phyloP scores from a whole-genome alignment of 495 filamentous ascomycete genomes.

The Glutinoglossum americanum region DNA sequence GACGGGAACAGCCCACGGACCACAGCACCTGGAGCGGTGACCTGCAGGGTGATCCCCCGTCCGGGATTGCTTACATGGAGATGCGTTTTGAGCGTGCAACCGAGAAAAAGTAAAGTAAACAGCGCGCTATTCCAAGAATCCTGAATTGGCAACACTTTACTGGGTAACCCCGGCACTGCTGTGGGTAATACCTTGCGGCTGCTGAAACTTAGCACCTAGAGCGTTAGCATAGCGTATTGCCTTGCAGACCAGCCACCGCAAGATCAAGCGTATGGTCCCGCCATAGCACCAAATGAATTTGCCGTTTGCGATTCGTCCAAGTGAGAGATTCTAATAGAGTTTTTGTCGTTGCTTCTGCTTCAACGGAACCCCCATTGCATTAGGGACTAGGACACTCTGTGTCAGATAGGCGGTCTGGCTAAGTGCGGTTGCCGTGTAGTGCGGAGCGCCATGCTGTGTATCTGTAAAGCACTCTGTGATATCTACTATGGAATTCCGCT shows the following conservation, averaged over 20 bases:
- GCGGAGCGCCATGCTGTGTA: not conserved
- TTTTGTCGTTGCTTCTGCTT: not conserved
- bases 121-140: not conserved
- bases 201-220: not conserved
- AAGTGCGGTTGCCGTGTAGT: not conserved
- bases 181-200: not conserved
- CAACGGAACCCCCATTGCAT: not conserved
- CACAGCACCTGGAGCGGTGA: not conserved
- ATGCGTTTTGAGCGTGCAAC: not conserved
- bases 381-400: not conserved
- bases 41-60: not conserved
- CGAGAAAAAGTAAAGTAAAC: not conserved
- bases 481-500: not conserved
- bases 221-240: not conserved
- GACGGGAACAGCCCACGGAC: constrained; percentile 1
- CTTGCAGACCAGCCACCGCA: not conserved
- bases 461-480: not conserved
- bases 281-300: not conserved
- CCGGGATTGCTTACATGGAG: not conserved
- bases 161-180: not conserved
- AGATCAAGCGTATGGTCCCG: not conserved
- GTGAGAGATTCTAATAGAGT: not conserved
- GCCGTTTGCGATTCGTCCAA: not conserved
- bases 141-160: not conserved
- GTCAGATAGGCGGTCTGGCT: not conserved